A percentile compares a stretch with the other conserved stretches of the same genome.
Conservation (phyloP, 78 protist species). For the Salpingoeca rosetta region DNA sequence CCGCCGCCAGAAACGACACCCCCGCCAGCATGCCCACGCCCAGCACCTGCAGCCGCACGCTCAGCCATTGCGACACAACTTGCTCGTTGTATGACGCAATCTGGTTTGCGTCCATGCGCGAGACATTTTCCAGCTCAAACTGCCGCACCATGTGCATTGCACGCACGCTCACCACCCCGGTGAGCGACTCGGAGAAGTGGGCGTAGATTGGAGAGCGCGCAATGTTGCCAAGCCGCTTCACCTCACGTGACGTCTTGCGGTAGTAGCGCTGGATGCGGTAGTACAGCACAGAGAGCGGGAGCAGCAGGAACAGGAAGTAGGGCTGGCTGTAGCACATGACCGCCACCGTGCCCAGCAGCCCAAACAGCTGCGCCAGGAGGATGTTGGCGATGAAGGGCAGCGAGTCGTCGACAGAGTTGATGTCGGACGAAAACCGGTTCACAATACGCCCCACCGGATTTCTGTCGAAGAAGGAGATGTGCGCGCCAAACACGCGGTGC, state of each 20-base stretch:
- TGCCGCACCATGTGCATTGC: slow-evolving; percentile 13
- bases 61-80: slow-evolving; percentile 12
- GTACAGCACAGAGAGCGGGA: slow-evolving; percentile 25
- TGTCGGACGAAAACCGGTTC: slow-evolving; percentile 60
- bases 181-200: slow-evolving; percentile 41
- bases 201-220: slow-evolving; percentile 41
- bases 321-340: slow-evolving; percentile 11
- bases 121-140: neutral
- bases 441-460: slow-evolving; percentile 89
- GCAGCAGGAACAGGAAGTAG: neutral
- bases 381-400: slow-evolving; percentile 31
- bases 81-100: neutral
- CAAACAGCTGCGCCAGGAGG: slow-evolving; percentile 18
- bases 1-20: neutral
- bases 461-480: slow-evolving; percentile 89
- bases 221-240: slow-evolving; percentile 31
- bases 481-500: slow-evolving; percentile 34
- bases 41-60: slow-evolving; percentile 9
- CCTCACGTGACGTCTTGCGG: slow-evolving; percentile 8
- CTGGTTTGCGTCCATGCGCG: neutral
- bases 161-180: slow-evolving; percentile 34
- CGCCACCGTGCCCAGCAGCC: neutral
- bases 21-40: neutral
- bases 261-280: slow-evolving; percentile 9
- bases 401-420: slow-evolving; percentile 20